These are phyloP conservation scores for Calcarisporium arbuscula DNA, from an alignment of 2,329 filamentous ascomycete genomes.

Conservation along the genomic window DNA sequence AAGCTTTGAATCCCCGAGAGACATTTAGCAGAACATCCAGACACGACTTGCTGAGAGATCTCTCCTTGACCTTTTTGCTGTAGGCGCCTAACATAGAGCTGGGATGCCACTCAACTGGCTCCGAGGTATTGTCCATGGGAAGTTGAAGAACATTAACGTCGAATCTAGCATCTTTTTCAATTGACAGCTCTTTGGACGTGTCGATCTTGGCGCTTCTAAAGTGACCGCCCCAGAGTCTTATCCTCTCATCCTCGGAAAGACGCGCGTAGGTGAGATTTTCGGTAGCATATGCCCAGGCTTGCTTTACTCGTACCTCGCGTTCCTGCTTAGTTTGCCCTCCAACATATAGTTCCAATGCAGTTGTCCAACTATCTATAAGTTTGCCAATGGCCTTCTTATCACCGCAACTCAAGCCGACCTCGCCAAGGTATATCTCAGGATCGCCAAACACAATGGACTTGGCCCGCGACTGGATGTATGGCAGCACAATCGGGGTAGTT, in stretches of 20 bases:
- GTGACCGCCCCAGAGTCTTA: slow-evolving; percentile 3
- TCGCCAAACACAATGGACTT: slow-evolving; percentile 1
- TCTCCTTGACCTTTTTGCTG: background rate
- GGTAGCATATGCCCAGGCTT: slow-evolving; percentile 4
- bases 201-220: background rate
- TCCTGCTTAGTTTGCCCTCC: background rate
- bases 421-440: background rate
- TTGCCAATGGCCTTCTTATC: background rate
- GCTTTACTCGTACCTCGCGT: slow-evolving; percentile 1
- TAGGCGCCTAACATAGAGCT: background rate
- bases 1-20: slow-evolving; percentile 2
- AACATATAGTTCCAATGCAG: slow-evolving; percentile 4
- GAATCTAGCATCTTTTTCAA: background rate
- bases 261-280: slow-evolving; percentile 2
- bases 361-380: slow-evolving; percentile 3
- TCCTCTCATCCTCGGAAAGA: slow-evolving; percentile 5
- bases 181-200: too few relatives aligned
- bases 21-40: slow-evolving; percentile 6
- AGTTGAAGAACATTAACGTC: slow-evolving; percentile 2
- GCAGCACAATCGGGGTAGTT: background rate
- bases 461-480: slow-evolving; percentile 1
- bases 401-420: background rate
- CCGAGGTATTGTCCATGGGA: background rate
- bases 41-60: background rate
- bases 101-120: slow-evolving; percentile 6